phyloP scores from a whole-genome alignment of 345 rosid genomes.

The Aquilaria malaccensis region DNA sequence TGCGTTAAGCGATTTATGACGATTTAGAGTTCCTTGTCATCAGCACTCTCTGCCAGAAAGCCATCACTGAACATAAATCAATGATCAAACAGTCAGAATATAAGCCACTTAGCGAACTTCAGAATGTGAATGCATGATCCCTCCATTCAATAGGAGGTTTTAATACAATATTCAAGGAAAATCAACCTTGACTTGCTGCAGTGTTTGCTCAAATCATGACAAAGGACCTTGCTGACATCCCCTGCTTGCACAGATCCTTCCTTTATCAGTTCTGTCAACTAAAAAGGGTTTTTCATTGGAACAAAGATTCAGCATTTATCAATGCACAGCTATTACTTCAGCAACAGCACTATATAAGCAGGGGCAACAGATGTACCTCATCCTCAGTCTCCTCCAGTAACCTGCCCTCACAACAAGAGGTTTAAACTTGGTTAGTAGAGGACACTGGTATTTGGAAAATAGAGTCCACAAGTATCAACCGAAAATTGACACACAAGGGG shows the following conservation, averaged over 20 bases:
- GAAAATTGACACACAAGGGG: background rate
- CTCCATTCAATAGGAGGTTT: background rate
- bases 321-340: background rate
- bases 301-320: conserved; percentile 1
- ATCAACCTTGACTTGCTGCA: conserved; percentile 55
- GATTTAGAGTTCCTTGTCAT: conserved; percentile 37
- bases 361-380: conserved; percentile 38
- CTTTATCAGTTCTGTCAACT: conserved; percentile 72
- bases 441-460: background rate
- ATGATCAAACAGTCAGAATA: conserved; percentile 2
- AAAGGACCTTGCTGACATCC: conserved; percentile 66
- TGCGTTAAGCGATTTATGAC: too few relatives aligned
- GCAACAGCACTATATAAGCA: background rate
- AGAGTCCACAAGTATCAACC: background rate
- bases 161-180: background rate
- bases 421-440: conserved; percentile 10
- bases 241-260: conserved; percentile 66
- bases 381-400: conserved; percentile 93
- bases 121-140: too few relatives aligned
- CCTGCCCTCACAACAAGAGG: conserved; percentile 28
- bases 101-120: background rate
- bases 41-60: conserved; percentile 5
- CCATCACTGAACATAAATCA: conserved; percentile 22
- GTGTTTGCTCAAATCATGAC: conserved; percentile 73
- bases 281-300: conserved; percentile 16